Conservation (phyloP, 768 basidiomycete species). For the Suillus lakei region DNA sequence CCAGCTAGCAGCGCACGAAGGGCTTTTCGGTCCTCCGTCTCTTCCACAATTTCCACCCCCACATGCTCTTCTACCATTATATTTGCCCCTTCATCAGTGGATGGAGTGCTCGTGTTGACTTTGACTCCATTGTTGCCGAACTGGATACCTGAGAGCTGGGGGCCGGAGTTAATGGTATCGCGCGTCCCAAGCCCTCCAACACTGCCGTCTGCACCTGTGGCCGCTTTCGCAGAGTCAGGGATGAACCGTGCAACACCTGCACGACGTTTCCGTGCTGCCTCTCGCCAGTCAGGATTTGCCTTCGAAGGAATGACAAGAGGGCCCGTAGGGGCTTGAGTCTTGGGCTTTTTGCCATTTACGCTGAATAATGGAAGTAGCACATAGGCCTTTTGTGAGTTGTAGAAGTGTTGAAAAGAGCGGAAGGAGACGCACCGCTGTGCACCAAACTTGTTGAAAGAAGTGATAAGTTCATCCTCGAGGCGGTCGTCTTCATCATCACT, state of each 20-base stretch:
- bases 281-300: slow-evolving; percentile 91
- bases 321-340: slow-evolving; percentile 45
- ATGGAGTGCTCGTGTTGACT: slow-evolving; percentile 13
- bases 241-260: slow-evolving; percentile 48
- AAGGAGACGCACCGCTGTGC: slow-evolving; percentile 82
- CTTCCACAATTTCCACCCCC: slow-evolving; percentile 41
- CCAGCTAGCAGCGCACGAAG: slow-evolving; percentile 78
- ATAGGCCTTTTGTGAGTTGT: slow-evolving; percentile 74
- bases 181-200: slow-evolving; percentile 77
- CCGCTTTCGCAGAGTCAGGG: slow-evolving; percentile 61
- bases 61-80: slow-evolving; percentile 31
- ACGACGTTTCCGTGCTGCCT: slow-evolving; percentile 66
- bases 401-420: slow-evolving; percentile 43
- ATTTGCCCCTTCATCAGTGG: slow-evolving; percentile 20
- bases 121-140: slow-evolving; percentile 37
- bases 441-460: slow-evolving; percentile 73
- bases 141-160: slow-evolving; percentile 72
- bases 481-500: slow-evolving; percentile 61
- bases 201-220: slow-evolving; percentile 69
- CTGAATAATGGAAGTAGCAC: slow-evolving; percentile 33
- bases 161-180: slow-evolving; percentile 79
- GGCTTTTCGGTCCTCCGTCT: slow-evolving; percentile 81
- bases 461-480: slow-evolving; percentile 68
- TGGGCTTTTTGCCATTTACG: slow-evolving; percentile 45
- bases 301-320: slow-evolving; percentile 87